Percentiles rank a stretch among this genome's conserved stretches.
These are phyloP conservation scores for Cyberlindnera maclurae DNA, from an alignment of 805 yeast genomes.

Conservation along the genomic window DNA sequence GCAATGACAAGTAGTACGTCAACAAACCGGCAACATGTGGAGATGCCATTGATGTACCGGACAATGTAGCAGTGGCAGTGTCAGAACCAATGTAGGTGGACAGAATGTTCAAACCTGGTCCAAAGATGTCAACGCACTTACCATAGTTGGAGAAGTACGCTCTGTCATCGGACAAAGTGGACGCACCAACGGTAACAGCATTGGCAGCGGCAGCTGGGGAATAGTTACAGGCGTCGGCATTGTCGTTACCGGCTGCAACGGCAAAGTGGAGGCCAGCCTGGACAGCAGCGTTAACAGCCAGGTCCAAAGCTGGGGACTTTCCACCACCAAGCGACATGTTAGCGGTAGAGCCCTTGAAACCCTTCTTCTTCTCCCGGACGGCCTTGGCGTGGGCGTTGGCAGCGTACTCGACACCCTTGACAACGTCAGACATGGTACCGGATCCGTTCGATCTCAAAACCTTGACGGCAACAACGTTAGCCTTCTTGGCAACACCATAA, in stretches of 20 bases:
- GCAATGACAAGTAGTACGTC: slow-evolving; percentile 81
- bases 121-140: slow-evolving; percentile 91
- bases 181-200: slow-evolving; percentile 93
- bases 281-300: slow-evolving; percentile 87
- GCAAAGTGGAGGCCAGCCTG: slow-evolving; percentile 86
- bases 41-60: slow-evolving; percentile 98
- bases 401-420: slow-evolving; percentile 80
- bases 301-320: slow-evolving; percentile 75
- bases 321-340: slow-evolving; percentile 97
- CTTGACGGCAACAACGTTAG: slow-evolving; percentile 73
- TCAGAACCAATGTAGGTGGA: slow-evolving; percentile 79
- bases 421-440: slow-evolving; percentile 77
- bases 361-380: slow-evolving; percentile 44
- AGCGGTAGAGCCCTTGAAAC: slow-evolving; percentile 79
- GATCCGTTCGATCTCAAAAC: slow-evolving; percentile 78
- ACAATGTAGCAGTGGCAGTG: slow-evolving; percentile 70
- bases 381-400: slow-evolving; percentile 61
- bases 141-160: slow-evolving; percentile 96
- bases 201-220: slow-evolving; percentile 86
- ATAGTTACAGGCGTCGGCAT: slow-evolving; percentile 84
- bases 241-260: slow-evolving; percentile 95
- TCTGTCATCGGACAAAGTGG: slow-evolving; percentile 80
- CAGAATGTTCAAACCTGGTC: slow-evolving; percentile 87
- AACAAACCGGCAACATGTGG: slow-evolving; percentile 93
- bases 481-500: slow-evolving; percentile 82